Evolutionary conservation across 139 green algal genomes (phyloP), one percentile per base, ranked within the genome.

Genomic region (Auxenochlorella protothecoides): DNA sequence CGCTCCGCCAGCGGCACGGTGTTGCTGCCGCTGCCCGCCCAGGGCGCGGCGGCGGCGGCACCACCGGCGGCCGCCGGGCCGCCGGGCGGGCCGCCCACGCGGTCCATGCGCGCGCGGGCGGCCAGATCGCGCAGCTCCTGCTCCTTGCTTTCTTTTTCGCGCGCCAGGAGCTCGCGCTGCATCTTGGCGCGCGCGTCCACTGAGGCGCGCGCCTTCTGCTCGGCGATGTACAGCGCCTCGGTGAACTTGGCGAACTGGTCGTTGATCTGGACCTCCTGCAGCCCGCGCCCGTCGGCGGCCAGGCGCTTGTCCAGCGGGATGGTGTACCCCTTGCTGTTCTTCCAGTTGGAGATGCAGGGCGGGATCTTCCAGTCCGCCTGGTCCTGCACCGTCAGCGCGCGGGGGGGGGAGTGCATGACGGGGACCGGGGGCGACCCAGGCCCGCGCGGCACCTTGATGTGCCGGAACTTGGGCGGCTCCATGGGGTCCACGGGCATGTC

Each of bases 271-370:
- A 92, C 89, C 79, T 97, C 89, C 81, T 97, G 90, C 79, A 99
- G 79, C 2, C 95, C 92, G 60, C 95, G 87, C 3, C 95, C 95
- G 79, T 99, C 95, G 3, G 95, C 95, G 5, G 95, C 95, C 69
- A 99, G 84, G 51, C 95, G 87, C 87, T 99, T 99, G 86, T 99
- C 95, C 81, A 99, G 82, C 8, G 95, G 95, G 75, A 99, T 99
- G 59, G 95, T 99, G 86, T 98, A 99, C 70, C 93, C 93, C 83
- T 97, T 96, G 66, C 85, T 76, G 79, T 97, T 97, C 81, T 97
- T 97, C 93, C 95, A 99, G 83, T 98, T 98, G 59, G 85, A 94
- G 69, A 99, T 92, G 81, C 89, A 97, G 59, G 95, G 92, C 8
- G 95, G 95, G 71, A 99, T 97, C 84, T 98, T 98, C 95, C 95